A percentile compares a stretch with the other conserved stretches of the same genome.
Evolutionary conservation across 768 basidiomycete species (phyloP).

Genomic region (Trametes cingulata): DNA sequence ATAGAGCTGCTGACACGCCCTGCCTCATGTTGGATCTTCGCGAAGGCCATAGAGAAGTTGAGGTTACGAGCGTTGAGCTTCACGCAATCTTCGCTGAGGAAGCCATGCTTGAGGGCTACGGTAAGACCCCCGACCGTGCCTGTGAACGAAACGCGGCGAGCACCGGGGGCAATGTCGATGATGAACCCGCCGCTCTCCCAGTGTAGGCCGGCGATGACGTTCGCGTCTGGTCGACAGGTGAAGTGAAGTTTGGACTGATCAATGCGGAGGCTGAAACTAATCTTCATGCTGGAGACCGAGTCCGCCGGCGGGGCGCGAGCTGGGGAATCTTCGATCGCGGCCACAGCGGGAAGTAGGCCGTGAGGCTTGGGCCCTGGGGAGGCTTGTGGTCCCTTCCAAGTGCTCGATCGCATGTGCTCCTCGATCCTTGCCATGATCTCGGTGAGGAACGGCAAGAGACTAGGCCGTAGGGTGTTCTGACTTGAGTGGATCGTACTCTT

Average conservation of each 20-base stretch:
- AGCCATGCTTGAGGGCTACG: conserved; percentile 80
- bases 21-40: conserved; percentile 45
- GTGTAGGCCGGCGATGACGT: conserved; percentile 83
- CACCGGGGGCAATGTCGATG: conserved; percentile 73
- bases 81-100: conserved; percentile 80
- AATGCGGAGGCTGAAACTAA: conserved; percentile 88
- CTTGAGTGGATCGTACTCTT: conserved; percentile 90
- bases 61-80: conserved; percentile 82
- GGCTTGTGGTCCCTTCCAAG: conserved; percentile 25
- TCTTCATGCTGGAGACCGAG: conserved; percentile 54
- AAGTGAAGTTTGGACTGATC: conserved; percentile 86
- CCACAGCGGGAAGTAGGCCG: conserved; percentile 8
- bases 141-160: conserved; percentile 69
- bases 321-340: conserved; percentile 12
- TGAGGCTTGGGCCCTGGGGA: conserved; percentile 12
- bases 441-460: conserved; percentile 81
- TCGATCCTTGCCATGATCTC: conserved; percentile 74
- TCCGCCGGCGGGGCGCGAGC: conserved; percentile 21
- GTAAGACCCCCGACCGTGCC: conserved; percentile 82
- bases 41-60: conserved; percentile 71
- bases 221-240: conserved; percentile 88
- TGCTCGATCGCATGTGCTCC: conserved; percentile 60
- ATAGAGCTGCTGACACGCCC: conserved; percentile 51
- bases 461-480: conserved; percentile 80
- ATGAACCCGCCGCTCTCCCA: conserved; percentile 97